phyloP scores from a whole-genome alignment of 805 yeast genomes.

The Schwanniomyces pseudopolymorphus region DNA sequence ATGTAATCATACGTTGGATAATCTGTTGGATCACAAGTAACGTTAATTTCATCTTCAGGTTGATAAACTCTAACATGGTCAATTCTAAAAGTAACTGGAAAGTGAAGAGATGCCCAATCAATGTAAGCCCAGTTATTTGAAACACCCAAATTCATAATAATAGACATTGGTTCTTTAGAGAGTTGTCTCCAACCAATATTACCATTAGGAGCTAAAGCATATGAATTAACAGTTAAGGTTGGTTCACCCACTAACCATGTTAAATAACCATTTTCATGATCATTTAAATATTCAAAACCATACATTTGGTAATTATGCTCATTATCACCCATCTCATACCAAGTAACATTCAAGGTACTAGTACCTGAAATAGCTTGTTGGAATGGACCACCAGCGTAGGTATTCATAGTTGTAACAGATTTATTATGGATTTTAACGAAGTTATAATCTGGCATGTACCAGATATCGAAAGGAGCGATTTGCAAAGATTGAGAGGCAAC shows the following conservation, averaged over 20 bases:
- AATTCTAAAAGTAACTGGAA: conserved; percentile 36
- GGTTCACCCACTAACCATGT: conserved; percentile 24
- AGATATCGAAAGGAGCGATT: conserved; percentile 90
- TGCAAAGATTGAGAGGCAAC: conserved; percentile 88
- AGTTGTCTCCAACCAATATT: conserved; percentile 36
- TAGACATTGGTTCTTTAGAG: conserved; percentile 38
- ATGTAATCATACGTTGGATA: conserved; percentile 88
- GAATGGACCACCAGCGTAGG: conserved; percentile 86
- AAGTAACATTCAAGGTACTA: conserved; percentile 69
- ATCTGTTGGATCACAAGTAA: conserved; percentile 85
- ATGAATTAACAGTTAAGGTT: conserved; percentile 44
- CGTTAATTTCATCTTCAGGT: conserved; percentile 57
- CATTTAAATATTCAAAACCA: conserved; percentile 38
- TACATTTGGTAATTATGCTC: conserved; percentile 61
- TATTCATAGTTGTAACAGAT: conserved; percentile 75
- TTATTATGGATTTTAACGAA: conserved; percentile 69
- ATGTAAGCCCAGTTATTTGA: conserved; percentile 42
- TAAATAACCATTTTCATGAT: conserved; percentile 12
- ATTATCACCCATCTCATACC: conserved; percentile 71
- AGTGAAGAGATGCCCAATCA: conserved; percentile 32
- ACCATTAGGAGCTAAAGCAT: conserved; percentile 42
- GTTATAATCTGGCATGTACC: conserved; percentile 88
- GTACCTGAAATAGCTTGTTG: conserved; percentile 89
- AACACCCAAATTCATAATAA: conserved; percentile 40
- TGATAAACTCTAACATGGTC: conserved; percentile 64